Evolutionary conservation across 768 basidiomycete genomes (phyloP), one percentile per base, ranked within the genome.

Genomic region (Boletus barrowsii): DNA sequence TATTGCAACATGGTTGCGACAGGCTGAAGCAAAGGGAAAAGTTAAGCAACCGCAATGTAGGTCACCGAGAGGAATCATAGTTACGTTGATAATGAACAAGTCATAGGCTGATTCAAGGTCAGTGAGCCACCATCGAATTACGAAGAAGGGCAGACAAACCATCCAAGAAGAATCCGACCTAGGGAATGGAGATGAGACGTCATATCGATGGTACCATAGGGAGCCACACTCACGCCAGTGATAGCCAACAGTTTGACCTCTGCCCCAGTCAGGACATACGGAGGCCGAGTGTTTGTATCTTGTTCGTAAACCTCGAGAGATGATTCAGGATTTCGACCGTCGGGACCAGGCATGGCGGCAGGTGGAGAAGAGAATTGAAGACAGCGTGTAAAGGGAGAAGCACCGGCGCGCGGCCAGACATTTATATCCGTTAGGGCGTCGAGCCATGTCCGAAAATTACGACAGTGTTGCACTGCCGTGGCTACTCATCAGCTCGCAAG

Each of bases 141-240:
- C 8, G 45, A 24, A 13, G 29, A 20, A 10, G 10, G 15, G 18
- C n/a, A 26, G 39, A 66, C 79, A 42, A 54, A 84, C 84, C 85
- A 66, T 87, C 86, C 33, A 87, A 72, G 73, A 87, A 87, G 68
- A 87, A 87, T 8, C 86, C 86, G 47, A 86, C 80, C 83, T 84
- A 53, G 1, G 29, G 15, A 20, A 51, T 33, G 17, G 44, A 29
- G 43, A 39, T 20, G 24, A 49, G 47, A 39, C n/a, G 50, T 4
- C 33, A 35, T 35, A 18, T 39, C 17, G 17, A 17, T 7, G 18
- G 6, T 49, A 33, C 29, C 29, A 29, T 14, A 41, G 30, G 9
- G 15, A 18, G 1, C 3, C 14, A 8, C 4, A 72, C 80, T 58
- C 54, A 84, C 83, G 9, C 83, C 85, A 49, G 83, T 77, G 53